phyloP scores from a whole-genome alignment of 148 eudicot genomes.

The Amaranthus cruentus region DNA sequence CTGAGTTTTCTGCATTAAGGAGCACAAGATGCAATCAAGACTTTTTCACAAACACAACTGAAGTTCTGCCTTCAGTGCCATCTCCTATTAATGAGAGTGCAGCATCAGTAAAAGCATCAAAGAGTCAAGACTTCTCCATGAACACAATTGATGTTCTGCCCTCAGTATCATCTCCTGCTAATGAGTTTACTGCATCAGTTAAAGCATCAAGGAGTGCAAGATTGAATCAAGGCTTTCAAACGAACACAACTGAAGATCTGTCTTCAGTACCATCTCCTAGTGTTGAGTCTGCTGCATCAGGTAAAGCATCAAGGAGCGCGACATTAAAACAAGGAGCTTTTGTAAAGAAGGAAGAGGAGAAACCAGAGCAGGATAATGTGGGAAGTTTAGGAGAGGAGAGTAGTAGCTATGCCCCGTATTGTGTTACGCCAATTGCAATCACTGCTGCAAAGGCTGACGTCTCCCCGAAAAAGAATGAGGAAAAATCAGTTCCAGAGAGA shows the following conservation, averaged over 20 bases:
- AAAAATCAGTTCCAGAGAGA: constrained; percentile 14
- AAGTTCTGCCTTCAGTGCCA: constrained; percentile 12
- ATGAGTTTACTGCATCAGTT: not conserved
- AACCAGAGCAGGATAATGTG: not conserved
- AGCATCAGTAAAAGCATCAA: not conserved
- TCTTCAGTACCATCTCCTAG: constrained; percentile 6
- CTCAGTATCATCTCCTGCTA: constrained; percentile 5
- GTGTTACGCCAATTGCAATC: constrained; percentile 1
- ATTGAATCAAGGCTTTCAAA: no score
- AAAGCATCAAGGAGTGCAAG: not conserved
- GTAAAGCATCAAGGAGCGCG: not conserved
- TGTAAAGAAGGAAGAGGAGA: constrained; percentile 12
- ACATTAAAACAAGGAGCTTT: not conserved
- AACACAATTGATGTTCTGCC: not conserved
- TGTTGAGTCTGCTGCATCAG: constrained; percentile 1
- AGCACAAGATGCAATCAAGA: not conserved
- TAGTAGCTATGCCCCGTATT: not conserved
- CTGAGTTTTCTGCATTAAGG: not conserved
- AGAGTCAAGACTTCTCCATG: not conserved
- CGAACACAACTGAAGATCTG: constrained; percentile 1
- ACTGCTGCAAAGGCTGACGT: constrained; percentile 1
- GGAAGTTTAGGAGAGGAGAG: constrained; percentile 1
- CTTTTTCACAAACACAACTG: not conserved
- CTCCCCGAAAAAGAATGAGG: constrained; percentile 14
- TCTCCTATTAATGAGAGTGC: not conserved